Evolutionary conservation across 2,329 filamentous ascomycete genomes (phyloP), one percentile per base, ranked within the genome.

Genomic region (Basipetospora chlamydospora): DNA sequence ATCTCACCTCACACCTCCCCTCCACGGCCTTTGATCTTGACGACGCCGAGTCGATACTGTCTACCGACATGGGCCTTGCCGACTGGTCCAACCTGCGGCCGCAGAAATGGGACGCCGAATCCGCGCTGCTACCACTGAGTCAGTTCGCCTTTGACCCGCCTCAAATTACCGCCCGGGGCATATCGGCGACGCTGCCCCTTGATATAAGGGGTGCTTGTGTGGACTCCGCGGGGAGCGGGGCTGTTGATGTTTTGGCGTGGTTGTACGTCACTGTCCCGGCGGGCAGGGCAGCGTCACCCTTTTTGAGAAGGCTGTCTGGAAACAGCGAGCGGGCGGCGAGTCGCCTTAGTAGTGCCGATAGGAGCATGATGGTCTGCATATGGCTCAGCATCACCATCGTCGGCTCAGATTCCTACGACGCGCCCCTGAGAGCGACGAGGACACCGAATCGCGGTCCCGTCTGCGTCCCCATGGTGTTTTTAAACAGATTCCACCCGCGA

Each of bases 11-110:
- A 9, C 39, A 39, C 21, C 31, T 44, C 12, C 41, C 42, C 10
- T 42, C 41, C 4, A 41, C 42, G 6, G 35, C 39, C 12, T 42
- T 44, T 35, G 41, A 30, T 21, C 42, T 42, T 18, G 42, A 44
- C 22, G 42, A 44, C 25, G 41, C 41, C n/a, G 42, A 44, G 20
- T 41, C 39, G 18, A 41, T 44, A 17, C 37, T 44, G 28, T 41
- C 41, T 22, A 38, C 41, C 5, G 42, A 44, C 18, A 36, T 44
- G 17, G 40, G 40, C 5, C 17, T 33, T 2, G 13, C 42, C 10
- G 31, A 37, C 15, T 44, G 42, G 42, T 16, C 26, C 3, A 29
- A 44, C 20, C 33, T 44, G 13, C 38, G 41, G 26, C 40, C 39
- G 13, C 42, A 44, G 11, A 23, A 28, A 11, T 33, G 36, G 36